Base-by-base conservation (phyloP, 352 stramenopile species). In the Halophytophthora polymorphica region DNA sequence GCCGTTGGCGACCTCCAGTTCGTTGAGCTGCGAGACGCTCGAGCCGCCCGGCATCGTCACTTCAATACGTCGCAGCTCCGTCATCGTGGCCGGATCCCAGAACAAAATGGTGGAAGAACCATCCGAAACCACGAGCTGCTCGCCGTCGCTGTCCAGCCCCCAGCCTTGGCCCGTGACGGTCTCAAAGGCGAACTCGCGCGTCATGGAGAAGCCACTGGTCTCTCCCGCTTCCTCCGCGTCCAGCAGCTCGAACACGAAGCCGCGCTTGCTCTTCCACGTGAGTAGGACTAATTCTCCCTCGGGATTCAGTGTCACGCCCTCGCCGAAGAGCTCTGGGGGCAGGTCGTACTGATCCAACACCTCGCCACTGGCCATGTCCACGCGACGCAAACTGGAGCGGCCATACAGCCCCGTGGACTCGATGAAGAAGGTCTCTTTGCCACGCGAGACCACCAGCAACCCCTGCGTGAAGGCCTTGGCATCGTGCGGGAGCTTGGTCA, bases 1-100 rank as follows among this genome's bases (percentile, higher is more conserved):
- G 14, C 92, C 92, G 38, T 96, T 90, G 37, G 88, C 95, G 40
- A 80, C 83, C 64, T 98, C 95, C 17, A 98, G 73, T 61, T 98
- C 95, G 60, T 98, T 98, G 28, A 98, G 60, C 36, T 90, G 51
- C n/a, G 60, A 45, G 37, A 96, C 58, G 29, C 61, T 45, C 43
- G 80, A 58, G 6, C 63, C 63, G n/a, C 55, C 49, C 6, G 69
- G 58, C 31, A 74, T 83, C 19, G 52, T 79, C 18, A 92, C 78
- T 1, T 82, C 72, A 6, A 98, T 58, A 23, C 75, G 86, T 2
- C 86, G 68, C 39, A 77, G 79, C 52, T 94, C 65, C 39, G 67
- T 38, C 60, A 97, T 73, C 10, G 83, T 96, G 19, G 65, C 56
- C 1, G 75, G 53, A 56, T 98, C 84, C 93, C 90, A 98, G 69